These are phyloP conservation scores for Terana coerulea DNA, from an alignment of 768 basidiomycete genomes.

Conservation along the genomic window DNA sequence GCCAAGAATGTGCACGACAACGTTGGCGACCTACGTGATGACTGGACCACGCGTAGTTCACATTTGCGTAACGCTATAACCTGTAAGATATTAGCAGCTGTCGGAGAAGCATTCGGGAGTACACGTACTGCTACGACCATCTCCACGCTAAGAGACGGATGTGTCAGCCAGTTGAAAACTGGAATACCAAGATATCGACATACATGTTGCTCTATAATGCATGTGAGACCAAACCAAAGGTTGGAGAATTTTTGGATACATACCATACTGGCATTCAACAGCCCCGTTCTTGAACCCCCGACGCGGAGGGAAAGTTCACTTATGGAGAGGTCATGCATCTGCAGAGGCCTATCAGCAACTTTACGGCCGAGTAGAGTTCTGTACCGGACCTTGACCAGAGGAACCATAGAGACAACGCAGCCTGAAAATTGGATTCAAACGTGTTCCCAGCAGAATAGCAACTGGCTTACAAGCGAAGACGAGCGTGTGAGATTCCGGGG, in stretches of 20 bases:
- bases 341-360: neutral
- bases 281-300: slow-evolving; percentile 72
- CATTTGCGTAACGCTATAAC: slow-evolving; percentile 82
- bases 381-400: slow-evolving; percentile 62
- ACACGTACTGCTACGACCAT: slow-evolving; percentile 72
- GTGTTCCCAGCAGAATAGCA: neutral
- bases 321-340: slow-evolving; percentile 79
- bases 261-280: slow-evolving; percentile 81
- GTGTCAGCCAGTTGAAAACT: too few species aligned
- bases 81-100: slow-evolving; percentile 32
- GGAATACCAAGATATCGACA: slow-evolving; percentile 1
- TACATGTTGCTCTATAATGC: slow-evolving; percentile 59
- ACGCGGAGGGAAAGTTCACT: slow-evolving; percentile 70
- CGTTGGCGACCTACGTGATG: slow-evolving; percentile 51
- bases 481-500: slow-evolving; percentile 46
- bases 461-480: slow-evolving; percentile 56
- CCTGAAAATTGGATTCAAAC: slow-evolving; percentile 36
- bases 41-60: slow-evolving; percentile 77
- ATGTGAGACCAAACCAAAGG: slow-evolving; percentile 25
- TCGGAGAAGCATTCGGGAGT: too few species aligned
- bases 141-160: slow-evolving; percentile 38
- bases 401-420: slow-evolving; percentile 68
- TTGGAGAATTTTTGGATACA: slow-evolving; percentile 22
- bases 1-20: neutral
- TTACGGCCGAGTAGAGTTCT: neutral